Percentiles rank a stretch among this genome's conserved stretches.
Conservation (phyloP, 176 grass and related monocot species). For the Carex kokanica region DNA sequence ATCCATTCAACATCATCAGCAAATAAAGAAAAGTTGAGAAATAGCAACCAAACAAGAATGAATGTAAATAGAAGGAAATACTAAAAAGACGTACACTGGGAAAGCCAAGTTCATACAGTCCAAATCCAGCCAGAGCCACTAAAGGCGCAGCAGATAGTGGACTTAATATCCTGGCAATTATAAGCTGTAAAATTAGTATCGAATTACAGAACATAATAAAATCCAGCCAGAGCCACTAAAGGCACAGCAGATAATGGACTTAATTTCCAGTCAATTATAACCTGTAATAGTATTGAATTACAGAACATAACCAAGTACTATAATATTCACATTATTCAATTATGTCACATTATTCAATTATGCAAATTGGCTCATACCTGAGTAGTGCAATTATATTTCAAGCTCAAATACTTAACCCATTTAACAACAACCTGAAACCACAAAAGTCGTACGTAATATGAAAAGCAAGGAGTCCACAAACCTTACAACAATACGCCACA, state of each 20-base stretch:
- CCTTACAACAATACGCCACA: slow-evolving; percentile 77
- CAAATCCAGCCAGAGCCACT: slow-evolving; percentile 72
- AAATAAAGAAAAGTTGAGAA: neutral
- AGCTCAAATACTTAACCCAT: no score
- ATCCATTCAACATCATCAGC: neutral
- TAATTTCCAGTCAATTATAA: slow-evolving; percentile 44
- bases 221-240: slow-evolving; percentile 61
- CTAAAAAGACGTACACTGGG: slow-evolving; percentile 48
- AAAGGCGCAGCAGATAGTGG: slow-evolving; percentile 69
- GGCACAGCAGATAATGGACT: slow-evolving; percentile 73
- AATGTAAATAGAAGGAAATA: neutral
- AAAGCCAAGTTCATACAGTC: slow-evolving; percentile 84
- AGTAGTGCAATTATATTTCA: no score
- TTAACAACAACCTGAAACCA: no score
- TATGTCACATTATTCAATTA: slow-evolving; percentile 5
- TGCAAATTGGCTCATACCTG: neutral
- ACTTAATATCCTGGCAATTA: slow-evolving; percentile 59
- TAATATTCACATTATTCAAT: neutral
- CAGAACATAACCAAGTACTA: slow-evolving; percentile 10
- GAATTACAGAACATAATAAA: slow-evolving; percentile 28
- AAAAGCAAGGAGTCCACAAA: slow-evolving; percentile 10
- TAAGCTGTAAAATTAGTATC: neutral
- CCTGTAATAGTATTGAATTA: neutral
- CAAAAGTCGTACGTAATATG: neutral
- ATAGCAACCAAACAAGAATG: neutral